A percentile compares a stretch with the other conserved stretches of the same genome.
Evolutionary conservation across 2,329 filamentous ascomycete genomes (phyloP).

Genomic region (Hypoxylon rubiginosum): DNA sequence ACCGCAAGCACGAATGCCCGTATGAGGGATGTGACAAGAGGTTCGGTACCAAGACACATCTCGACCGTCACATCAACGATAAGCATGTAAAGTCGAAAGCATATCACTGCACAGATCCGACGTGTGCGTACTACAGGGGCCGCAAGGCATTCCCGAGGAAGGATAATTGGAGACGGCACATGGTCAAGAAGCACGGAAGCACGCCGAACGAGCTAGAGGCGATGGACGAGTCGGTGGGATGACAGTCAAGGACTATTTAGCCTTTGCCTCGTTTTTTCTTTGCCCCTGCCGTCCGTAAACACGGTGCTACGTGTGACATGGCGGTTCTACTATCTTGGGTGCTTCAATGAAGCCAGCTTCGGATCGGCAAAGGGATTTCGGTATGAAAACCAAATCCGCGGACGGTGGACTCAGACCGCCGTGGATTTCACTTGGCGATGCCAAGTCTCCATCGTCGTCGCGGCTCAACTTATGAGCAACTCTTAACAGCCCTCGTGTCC

Average conservation of each 20-base stretch:
- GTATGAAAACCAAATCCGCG: background rate
- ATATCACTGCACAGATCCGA: slow-evolving; percentile 68
- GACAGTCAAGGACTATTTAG: slow-evolving; percentile 3
- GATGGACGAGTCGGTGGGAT: slow-evolving; percentile 47
- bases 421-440: background rate
- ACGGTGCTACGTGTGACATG: background rate
- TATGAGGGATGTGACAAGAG: slow-evolving; percentile 64
- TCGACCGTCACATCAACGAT: slow-evolving; percentile 73
- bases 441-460: background rate
- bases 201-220: slow-evolving; percentile 45
- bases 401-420: background rate
- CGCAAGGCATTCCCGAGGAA: slow-evolving; percentile 72
- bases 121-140: slow-evolving; percentile 70
- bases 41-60: slow-evolving; percentile 73
- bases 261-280: background rate
- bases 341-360: background rate
- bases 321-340: background rate
- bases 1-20: slow-evolving; percentile 64
- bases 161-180: slow-evolving; percentile 74
- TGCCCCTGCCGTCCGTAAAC: background rate
- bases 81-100: slow-evolving; percentile 71
- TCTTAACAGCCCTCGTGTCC: background rate
- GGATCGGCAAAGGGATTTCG: background rate
- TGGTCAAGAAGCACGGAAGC: slow-evolving; percentile 68
- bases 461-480: slow-evolving; percentile 5